A percentile compares a stretch with the other conserved stretches of the same genome.
These are phyloP conservation scores for Candida ovalis DNA, from an alignment of 805 yeast species.

Conservation along the genomic window DNA sequence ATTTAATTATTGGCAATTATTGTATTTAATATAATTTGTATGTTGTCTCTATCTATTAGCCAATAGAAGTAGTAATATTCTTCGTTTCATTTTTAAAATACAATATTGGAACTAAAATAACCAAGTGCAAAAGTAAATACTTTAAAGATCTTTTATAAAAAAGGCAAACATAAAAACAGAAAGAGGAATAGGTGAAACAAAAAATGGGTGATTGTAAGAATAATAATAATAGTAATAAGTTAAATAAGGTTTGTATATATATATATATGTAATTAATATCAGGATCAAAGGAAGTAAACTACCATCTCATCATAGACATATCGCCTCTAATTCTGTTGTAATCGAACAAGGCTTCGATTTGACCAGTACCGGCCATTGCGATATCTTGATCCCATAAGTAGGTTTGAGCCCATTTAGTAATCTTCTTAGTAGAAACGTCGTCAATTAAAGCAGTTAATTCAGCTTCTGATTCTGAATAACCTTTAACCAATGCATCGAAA, in stretches of 20 bases:
- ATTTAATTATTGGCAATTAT: too few species aligned
- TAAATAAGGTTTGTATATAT: not conserved
- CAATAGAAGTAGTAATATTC: too few species aligned
- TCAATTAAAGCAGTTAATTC: slow-evolving; percentile 64
- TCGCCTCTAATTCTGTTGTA: slow-evolving; percentile 84
- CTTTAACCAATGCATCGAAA: slow-evolving; percentile 52
- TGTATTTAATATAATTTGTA: too few species aligned
- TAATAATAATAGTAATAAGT: not conserved
- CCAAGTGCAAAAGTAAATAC: not conserved
- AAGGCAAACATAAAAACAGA: not conserved
- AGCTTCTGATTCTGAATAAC: slow-evolving; percentile 56
- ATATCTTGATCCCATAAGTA: slow-evolving; percentile 82
- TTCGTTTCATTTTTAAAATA: too few species aligned
- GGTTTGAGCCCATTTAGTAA: slow-evolving; percentile 70
- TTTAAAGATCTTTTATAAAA: not conserved
- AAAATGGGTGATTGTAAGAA: not conserved
- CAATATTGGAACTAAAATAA: not conserved
- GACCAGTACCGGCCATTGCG: slow-evolving; percentile 81
- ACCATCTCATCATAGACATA: slow-evolving; percentile 87
- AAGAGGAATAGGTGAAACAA: not conserved
- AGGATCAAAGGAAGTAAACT: slow-evolving; percentile 11
- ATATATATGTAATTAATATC: not conserved
- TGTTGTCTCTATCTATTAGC: too few species aligned
- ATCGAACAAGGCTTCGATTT: slow-evolving; percentile 79
- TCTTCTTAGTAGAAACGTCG: slow-evolving; percentile 52